Evolutionary conservation across 169 alveolate species (phyloP).

Genomic region (Plasmodium yoelii): DNA sequence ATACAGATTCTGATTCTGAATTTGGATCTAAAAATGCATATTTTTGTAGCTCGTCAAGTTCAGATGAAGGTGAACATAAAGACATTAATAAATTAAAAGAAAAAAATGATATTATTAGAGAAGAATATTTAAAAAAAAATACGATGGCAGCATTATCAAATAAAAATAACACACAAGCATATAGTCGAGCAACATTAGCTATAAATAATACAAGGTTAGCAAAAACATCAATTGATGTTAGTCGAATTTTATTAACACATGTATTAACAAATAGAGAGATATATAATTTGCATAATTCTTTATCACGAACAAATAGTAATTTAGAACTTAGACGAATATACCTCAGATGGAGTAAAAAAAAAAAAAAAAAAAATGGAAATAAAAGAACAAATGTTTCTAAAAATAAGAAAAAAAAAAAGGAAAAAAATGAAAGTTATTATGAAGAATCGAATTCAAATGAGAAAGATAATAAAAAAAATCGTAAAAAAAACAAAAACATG

Average conservation of each 20-base stretch:
- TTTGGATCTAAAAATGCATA: not conserved
- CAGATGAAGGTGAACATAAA: conserved; percentile 27
- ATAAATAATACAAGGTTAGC: conserved; percentile 44
- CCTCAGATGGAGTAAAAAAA: conserved; percentile 50
- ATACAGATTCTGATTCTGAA: too few relatives aligned
- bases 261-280: conserved; percentile 67
- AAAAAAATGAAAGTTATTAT: conserved; percentile 2
- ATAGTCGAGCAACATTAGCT: conserved; percentile 63
- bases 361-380: conserved; percentile 25
- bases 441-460: not conserved
- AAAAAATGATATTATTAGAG: conserved; percentile 52
- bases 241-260: conserved; percentile 55
- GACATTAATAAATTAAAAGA: conserved; percentile 65
- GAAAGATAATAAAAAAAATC: not conserved
- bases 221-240: conserved; percentile 58
- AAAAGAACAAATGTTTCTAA: not conserved
- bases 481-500: conserved; percentile 3
- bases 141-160: conserved; percentile 48
- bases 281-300: conserved; percentile 29
- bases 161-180: conserved; percentile 51
- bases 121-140: conserved; percentile 58
- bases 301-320: conserved; percentile 29
- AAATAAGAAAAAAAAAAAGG: conserved; percentile 10
- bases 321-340: conserved; percentile 49
- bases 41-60: conserved; percentile 28